Conservation (phyloP, 202 grass and related monocot genomes). For the Sporobolus alterniflorus region DNA sequence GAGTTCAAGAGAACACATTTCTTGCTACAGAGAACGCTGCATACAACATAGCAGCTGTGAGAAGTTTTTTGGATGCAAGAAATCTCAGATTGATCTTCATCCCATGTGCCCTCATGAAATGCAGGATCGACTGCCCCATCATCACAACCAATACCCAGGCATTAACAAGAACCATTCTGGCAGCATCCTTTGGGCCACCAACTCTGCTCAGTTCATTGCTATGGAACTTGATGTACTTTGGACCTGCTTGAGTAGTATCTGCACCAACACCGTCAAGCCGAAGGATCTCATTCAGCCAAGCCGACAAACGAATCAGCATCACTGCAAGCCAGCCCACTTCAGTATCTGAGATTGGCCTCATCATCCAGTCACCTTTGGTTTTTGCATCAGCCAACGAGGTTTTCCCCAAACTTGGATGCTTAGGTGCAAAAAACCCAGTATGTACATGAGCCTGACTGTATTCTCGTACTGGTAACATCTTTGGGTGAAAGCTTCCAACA, state of each 20-base stretch:
- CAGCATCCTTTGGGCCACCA: conserved; percentile 64
- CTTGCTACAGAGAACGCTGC: conserved; percentile 26
- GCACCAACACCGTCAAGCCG: conserved; percentile 39
- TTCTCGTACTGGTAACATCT: conserved; percentile 28
- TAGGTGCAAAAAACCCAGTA: conserved; percentile 63
- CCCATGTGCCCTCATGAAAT: conserved; percentile 58
- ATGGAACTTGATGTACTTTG: conserved; percentile 47
- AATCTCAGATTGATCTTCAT: conserved; percentile 79
- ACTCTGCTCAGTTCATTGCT: conserved; percentile 47
- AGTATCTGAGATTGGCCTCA: conserved; percentile 62
- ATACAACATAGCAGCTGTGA: conserved; percentile 40
- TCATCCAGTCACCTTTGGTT: conserved; percentile 83
- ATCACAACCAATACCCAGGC: conserved; percentile 49
- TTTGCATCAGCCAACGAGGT: conserved; percentile 30
- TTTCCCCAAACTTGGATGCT: conserved; percentile 52
- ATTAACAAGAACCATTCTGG: conserved; percentile 41
- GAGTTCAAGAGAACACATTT: conserved; percentile 36
- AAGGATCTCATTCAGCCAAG: conserved; percentile 62
- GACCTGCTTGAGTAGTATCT: conserved; percentile 22
- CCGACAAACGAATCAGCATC: conserved; percentile 60
- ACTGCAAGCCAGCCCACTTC: conserved; percentile 76
- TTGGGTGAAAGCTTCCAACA: conserved; percentile 35
- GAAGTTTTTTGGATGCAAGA: conserved; percentile 72
- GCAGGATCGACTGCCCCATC: conserved; percentile 46
- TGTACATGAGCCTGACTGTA: conserved; percentile 41